Evolutionary conservation across 139 green algal genomes (phyloP).

Genomic region (Tetradesmus obliquus): DNA sequence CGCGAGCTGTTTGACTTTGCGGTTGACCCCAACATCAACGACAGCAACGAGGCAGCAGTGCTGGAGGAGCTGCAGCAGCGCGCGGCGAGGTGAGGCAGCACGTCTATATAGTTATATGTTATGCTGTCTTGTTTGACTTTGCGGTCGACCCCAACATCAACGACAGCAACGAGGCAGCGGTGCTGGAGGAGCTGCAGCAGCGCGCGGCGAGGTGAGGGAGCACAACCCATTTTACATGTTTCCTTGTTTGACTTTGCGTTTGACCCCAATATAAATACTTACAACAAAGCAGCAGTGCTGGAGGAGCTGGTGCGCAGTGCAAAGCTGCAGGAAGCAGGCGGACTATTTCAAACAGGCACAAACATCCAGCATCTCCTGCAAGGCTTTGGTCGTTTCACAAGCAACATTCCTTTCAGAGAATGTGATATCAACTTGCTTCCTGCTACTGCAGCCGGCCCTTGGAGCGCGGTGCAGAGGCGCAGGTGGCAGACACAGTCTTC

Average conservation of each 20-base stretch:
- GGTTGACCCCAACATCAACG: conserved; percentile 89
- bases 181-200: conserved; percentile 83
- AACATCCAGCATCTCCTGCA: too few species aligned
- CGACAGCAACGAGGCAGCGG: conserved; percentile 80
- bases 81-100: conserved; percentile 67
- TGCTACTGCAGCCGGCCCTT: not conserved
- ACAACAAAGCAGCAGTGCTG: conserved; percentile 84
- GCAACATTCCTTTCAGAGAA: not conserved
- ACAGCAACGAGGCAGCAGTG: conserved; percentile 82
- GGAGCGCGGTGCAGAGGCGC: conserved; percentile 47
- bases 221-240: too few species aligned
- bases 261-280: conserved; percentile 86
- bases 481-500: conserved; percentile 22
- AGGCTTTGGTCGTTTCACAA: not conserved
- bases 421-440: too few species aligned
- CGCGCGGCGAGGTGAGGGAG: conserved; percentile 68
- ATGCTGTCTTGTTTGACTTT: conserved; percentile 90
- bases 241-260: conserved; percentile 96
- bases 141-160: conserved; percentile 91
- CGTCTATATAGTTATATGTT: not conserved
- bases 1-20: conserved; percentile 98
- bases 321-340: too few species aligned
- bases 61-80: conserved; percentile 83
- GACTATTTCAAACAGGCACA: too few species aligned
- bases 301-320: conserved; percentile 63